Evolutionary conservation across 495 filamentous ascomycete species (phyloP), one percentile per base, ranked within the genome.

Genomic region (Achaetomiella virescens): DNA sequence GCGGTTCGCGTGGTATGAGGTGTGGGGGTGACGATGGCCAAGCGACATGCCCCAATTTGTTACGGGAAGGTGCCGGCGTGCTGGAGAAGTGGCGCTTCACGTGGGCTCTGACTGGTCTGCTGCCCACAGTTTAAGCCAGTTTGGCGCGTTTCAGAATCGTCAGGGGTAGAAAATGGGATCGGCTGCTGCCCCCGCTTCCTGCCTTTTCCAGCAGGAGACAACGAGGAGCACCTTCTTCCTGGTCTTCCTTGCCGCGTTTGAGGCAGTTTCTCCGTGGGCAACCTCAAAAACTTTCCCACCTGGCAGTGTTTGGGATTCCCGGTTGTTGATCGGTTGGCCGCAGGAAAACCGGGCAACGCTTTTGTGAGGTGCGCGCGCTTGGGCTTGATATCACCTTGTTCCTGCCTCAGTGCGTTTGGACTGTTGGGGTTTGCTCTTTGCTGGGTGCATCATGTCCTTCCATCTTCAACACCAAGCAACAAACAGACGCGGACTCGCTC

Each of bases 61-160:
- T 12, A 37, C 52, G 52, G 53, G 59, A 52, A 48, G 48, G 37
- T 29, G 40, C 48, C 48, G 11, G 35, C 25, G 4, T 38, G 49
- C 27, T 41, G 56, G 50, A 40, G 35, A 47, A 20, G 42, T 45
- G 57, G 51, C 18, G 24, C 22, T 12, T 18, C 12, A 12, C 11
- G 9, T 25, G 24, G 11, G 4, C 17, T 5, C 7, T 60, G 35
- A 57, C 63, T 63, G 46, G 63, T 41, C 8, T 3, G 25, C 20
- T 6, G 10, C 6, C 33, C 51, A 52, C 33, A 33, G 21, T 15
- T 21, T 58, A 25, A 54, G 47, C 55, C 33, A 38, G 21, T 18
- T 21, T 55, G 25, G 57, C 20, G 37, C 52, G 63, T 66, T 66
- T 66, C 63, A 66, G 58, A 61, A 29, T 51, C 31, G 55, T 52